Conservation (phyloP, 495 filamentous ascomycete genomes). For the Usnea hakonensis region DNA sequence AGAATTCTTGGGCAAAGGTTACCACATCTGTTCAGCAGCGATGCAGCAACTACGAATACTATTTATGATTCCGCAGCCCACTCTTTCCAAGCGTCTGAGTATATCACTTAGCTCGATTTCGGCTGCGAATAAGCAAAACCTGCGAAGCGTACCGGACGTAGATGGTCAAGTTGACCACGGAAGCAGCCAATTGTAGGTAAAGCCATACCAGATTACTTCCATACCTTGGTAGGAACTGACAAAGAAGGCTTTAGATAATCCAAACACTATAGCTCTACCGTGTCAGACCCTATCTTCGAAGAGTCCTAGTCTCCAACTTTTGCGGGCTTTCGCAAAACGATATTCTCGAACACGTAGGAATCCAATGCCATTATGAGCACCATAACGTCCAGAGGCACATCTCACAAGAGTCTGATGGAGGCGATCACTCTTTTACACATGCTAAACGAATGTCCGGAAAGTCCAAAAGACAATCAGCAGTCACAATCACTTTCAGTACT, state of each 20-base stretch:
- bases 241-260: constrained; percentile 15
- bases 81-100: no score
- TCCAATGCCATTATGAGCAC: constrained; percentile 15
- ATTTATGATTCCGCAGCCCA: no score
- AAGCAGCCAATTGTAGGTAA: constrained; percentile 14
- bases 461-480: constrained; percentile 19
- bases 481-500: constrained; percentile 15
- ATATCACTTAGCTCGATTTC: constrained; percentile 7
- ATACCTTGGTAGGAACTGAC: constrained; percentile 16
- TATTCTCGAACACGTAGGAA: constrained; percentile 14
- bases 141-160: constrained; percentile 5
- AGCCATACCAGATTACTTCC: constrained; percentile 14
- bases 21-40: no score
- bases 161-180: background rate
- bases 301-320: constrained; percentile 16
- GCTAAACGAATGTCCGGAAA: constrained; percentile 17
- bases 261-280: constrained; percentile 15
- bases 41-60: no score
- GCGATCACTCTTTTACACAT: constrained; percentile 19
- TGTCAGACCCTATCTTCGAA: constrained; percentile 17
- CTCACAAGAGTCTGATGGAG: constrained; percentile 20
- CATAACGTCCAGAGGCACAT: constrained; percentile 14
- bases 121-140: constrained; percentile 13
- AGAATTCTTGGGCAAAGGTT: no score
- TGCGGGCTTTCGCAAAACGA: constrained; percentile 16